Evolutionary conservation across 1,284 basidiomycete genomes (phyloP), one percentile per base, ranked within the genome.

Genomic region (Nidula niveotomentosa): DNA sequence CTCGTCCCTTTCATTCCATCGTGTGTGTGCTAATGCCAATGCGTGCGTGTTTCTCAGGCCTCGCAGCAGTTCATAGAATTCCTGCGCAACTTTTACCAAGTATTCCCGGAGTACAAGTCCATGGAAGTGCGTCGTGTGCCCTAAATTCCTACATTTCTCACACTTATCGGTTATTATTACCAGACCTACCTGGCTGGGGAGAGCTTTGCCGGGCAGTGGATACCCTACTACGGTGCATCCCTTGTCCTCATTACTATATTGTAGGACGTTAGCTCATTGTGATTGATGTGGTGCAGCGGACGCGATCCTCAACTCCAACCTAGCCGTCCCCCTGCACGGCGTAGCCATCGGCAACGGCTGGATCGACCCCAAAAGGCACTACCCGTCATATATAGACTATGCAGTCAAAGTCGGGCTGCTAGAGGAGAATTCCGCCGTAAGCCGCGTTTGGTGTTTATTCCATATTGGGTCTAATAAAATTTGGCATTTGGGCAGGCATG

Each of bases 151-250:
- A 36, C 39, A 54, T 54, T 53, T 60, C 37, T 53, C 55, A 33
- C 13, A 15, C 36, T 53, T 51, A 49, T 53, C 46, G 52, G 57
- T 41, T 13, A 62, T 52, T 41, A 23, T 15, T 51, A 49, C 8
- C 62, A 96, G 93, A 96, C 94, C 1, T 97, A 95, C 69, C 76
- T 98, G 8, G 90, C 90, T 0, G 96, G 95, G 52, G 95, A 98
- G 77, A 94, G 91, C 58, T 99, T 89, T 67, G 96, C 95, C n/a
- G 96, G 97, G n/a, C 95, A 98, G 76, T 98, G 93, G 77, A 96
- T 98, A 60, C 96, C 97, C 10, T 96, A 95, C 71, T 94, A 97
- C 62, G 91, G 23, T 23, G 23, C 23, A 23, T 23, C 23, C 23
- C 23, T 23, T 23, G 4, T 23, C 23, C 91, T 88, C 66, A 61